A percentile compares a stretch with the other conserved stretches of the same genome.
phyloP scores from a whole-genome alignment of 1,284 basidiomycete species.

The Tetrapyrgos nigripes region DNA sequence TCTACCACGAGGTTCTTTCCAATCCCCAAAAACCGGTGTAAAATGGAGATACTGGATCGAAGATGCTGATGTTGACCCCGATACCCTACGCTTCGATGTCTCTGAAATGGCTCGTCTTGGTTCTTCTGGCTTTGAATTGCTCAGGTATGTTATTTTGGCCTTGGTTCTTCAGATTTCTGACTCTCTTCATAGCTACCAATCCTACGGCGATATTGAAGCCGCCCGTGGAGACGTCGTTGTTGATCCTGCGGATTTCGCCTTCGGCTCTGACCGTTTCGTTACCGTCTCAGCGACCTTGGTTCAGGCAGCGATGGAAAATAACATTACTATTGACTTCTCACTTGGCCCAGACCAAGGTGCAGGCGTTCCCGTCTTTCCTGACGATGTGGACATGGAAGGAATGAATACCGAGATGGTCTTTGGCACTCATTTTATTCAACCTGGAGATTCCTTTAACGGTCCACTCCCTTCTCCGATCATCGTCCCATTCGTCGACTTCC shows the following conservation, averaged over 20 bases:
- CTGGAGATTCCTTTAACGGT: constrained; percentile 18
- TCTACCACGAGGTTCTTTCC: constrained; percentile 11
- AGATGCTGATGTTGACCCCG: constrained; percentile 15
- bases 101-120: constrained; percentile 20
- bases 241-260: constrained; percentile 22
- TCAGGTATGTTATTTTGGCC: constrained; percentile 14
- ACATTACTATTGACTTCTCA: constrained; percentile 23
- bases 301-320: constrained; percentile 16
- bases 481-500: constrained; percentile 9
- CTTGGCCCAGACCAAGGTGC: constrained; percentile 23
- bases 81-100: constrained; percentile 18
- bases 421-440: constrained; percentile 17
- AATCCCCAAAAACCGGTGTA: constrained; percentile 10
- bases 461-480: constrained; percentile 16
- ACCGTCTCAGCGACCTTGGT: constrained; percentile 13
- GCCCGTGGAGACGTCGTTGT: constrained; percentile 15
- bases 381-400: constrained; percentile 22
- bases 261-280: constrained; percentile 23
- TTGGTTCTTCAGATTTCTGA: not conserved
- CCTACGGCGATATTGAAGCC: constrained; percentile 7
- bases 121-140: constrained; percentile 21
- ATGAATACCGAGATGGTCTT: constrained; percentile 24
- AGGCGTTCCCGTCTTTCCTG: constrained; percentile 21
- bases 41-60: constrained; percentile 26
- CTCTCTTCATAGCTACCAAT: constrained; percentile 8